phyloP scores from a whole-genome alignment of 2,329 filamentous ascomycete genomes.

The Epichloe coenophiala region DNA sequence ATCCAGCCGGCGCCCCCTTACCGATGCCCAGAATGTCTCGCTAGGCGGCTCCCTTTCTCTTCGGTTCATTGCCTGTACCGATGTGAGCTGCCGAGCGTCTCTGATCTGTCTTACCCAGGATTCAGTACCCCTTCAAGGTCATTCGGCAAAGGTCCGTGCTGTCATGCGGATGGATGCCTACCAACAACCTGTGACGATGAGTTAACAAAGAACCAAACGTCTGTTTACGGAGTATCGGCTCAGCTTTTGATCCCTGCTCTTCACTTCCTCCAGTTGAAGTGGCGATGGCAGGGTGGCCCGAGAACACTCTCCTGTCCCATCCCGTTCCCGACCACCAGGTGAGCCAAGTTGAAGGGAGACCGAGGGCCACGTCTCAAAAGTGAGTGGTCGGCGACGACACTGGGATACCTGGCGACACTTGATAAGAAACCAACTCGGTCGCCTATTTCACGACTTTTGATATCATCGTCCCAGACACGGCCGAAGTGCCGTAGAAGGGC shows the following conservation, averaged over 20 bases:
- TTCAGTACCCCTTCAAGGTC: not conserved
- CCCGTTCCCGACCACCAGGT: not conserved
- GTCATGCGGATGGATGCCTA: not conserved
- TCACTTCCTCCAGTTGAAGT: not conserved
- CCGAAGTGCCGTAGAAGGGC: not conserved
- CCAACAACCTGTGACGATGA: no score
- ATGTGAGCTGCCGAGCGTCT: not conserved
- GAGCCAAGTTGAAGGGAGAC: not conserved
- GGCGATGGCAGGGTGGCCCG: not conserved
- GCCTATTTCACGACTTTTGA: not conserved
- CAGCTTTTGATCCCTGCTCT: not conserved
- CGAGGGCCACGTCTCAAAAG: not conserved
- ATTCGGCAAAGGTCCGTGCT: not conserved
- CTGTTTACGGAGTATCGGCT: not conserved
- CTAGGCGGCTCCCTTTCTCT: slow-evolving; percentile 1
- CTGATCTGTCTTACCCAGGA: slow-evolving; percentile 1
- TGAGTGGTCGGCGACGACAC: not conserved
- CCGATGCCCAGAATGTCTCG: not conserved
- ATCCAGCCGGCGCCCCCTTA: not conserved
- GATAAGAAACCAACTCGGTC: not conserved
- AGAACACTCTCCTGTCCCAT: not conserved
- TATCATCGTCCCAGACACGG: not conserved
- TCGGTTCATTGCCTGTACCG: not conserved
- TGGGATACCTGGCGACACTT: not conserved
- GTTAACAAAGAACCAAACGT: no score